Evolutionary conservation across 306 rosid species (phyloP).

Genomic region (Sicyos edulis): DNA sequence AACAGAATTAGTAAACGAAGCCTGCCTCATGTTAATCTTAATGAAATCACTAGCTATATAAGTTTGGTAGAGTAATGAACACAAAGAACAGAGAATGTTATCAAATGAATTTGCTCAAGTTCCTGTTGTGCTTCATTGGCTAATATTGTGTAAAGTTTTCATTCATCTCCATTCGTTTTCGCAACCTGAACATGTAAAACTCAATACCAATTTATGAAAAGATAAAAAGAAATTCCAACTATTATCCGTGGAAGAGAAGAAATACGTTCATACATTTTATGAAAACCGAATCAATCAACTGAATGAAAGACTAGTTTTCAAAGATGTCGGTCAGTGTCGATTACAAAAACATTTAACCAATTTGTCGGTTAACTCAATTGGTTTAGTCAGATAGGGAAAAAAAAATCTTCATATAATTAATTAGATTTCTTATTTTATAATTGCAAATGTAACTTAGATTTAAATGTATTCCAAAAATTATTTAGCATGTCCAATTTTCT

Average conservation of each 20-base stretch:
- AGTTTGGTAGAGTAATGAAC: background rate
- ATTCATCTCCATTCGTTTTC: background rate
- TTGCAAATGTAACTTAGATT: too few species aligned
- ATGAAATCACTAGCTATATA: background rate
- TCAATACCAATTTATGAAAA: background rate
- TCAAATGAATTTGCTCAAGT: background rate
- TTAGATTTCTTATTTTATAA: too few species aligned
- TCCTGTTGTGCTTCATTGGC: background rate
- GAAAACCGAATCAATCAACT: too few species aligned
- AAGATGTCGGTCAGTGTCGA: too few species aligned
- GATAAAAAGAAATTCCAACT: background rate
- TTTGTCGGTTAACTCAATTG: too few species aligned
- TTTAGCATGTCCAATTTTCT: too few species aligned
- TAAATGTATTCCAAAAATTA: too few species aligned
- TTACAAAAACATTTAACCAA: too few species aligned
- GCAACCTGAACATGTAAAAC: background rate
- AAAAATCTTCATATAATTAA: too few species aligned
- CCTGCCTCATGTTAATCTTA: background rate
- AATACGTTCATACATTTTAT: too few species aligned
- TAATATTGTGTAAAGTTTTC: background rate
- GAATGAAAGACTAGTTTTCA: too few species aligned
- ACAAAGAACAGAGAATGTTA: background rate
- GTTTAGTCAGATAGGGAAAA: too few species aligned
- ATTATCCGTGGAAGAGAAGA: background rate
- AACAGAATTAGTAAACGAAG: background rate